A percentile compares a stretch with the other conserved stretches of the same genome.
Evolutionary conservation across 176 grass and related monocot genomes (phyloP).

Genomic region (Chrysopogon serrulatus): DNA sequence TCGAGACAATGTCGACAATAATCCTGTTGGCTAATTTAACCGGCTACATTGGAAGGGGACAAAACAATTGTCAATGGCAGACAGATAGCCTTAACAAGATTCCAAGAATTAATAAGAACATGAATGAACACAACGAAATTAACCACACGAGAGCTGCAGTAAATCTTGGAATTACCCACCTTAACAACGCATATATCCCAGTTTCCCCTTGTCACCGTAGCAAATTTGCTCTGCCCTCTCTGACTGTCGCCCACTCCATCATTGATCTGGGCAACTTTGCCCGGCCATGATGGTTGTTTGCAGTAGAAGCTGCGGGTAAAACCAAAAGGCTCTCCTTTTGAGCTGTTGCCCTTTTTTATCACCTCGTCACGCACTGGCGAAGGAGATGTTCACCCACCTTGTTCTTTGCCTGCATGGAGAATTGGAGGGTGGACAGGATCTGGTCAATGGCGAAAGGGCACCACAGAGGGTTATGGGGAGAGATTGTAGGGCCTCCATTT

Average conservation of each 20-base stretch:
- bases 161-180: constrained; percentile 15
- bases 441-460: constrained; percentile 24
- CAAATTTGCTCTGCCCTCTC: not conserved
- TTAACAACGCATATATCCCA: not conserved
- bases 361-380: not conserved
- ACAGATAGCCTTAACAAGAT: not conserved
- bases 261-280: constrained; percentile 34
- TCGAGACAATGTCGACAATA: not conserved
- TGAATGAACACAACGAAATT: not conserved
- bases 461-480: constrained; percentile 11
- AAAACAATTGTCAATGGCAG: not conserved
- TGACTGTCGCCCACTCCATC: not conserved
- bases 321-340: constrained; percentile 39
- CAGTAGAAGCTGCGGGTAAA: constrained; percentile 15
- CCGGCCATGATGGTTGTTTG: constrained; percentile 21
- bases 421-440: constrained; percentile 32
- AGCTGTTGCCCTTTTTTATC: constrained; percentile 18
- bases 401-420: constrained; percentile 16
- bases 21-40: not conserved
- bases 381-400: not conserved
- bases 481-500: constrained; percentile 35
- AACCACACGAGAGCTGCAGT: not conserved
- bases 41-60: not conserved
- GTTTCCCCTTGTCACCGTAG: not conserved
- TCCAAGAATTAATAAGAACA: not conserved